Percentiles rank a stretch among this genome's conserved stretches.
Conservation (phyloP, 805 yeast species). For the Ogataea saltuana region DNA sequence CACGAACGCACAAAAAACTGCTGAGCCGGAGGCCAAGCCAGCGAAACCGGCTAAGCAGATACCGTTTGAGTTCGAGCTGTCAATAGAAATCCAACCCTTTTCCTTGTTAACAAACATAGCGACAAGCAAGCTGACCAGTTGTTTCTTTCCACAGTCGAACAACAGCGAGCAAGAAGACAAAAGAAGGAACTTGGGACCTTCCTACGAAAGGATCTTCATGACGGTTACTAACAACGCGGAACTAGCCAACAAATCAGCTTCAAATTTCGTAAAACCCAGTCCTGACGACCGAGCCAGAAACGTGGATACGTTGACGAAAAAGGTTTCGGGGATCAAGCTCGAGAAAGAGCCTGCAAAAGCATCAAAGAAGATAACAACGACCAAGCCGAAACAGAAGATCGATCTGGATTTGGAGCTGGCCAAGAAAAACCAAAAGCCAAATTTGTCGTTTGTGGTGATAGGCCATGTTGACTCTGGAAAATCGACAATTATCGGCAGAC, state of each 20-base stretch:
- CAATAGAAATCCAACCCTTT: conserved; percentile 5
- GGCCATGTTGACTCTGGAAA: conserved; percentile 90
- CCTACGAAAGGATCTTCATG: conserved; percentile 13
- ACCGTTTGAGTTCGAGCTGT: conserved; percentile 14
- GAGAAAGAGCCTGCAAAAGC: conserved; percentile 12
- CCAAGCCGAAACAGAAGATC: conserved; percentile 46
- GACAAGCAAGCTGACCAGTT: conserved; percentile 14
- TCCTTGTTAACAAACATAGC: conserved; percentile 12
- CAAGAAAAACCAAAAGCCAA: conserved; percentile 47
- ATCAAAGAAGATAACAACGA: conserved; percentile 25
- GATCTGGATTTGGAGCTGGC: conserved; percentile 43
- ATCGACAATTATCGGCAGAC: conserved; percentile 75
- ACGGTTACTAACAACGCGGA: conserved; percentile 42
- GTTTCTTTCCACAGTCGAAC: conserved; percentile 1
- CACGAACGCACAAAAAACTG: too few species aligned
- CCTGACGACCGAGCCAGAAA: conserved; percentile 64
- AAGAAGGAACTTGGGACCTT: conserved; percentile 5
- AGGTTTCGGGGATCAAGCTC: conserved; percentile 27
- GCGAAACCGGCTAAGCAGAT: too few species aligned
- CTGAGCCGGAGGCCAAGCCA: too few species aligned
- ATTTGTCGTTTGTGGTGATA: conserved; percentile 71
- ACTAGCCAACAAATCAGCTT: conserved; percentile 44
- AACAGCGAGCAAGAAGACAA: conserved; percentile 11
- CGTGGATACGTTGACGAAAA: conserved; percentile 29
- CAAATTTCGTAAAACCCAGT: conserved; percentile 66